A percentile compares a stretch with the other conserved stretches of the same genome.
phyloP scores from a whole-genome alignment of 2,329 filamentous ascomycete genomes.

The Fusarium sp. region DNA sequence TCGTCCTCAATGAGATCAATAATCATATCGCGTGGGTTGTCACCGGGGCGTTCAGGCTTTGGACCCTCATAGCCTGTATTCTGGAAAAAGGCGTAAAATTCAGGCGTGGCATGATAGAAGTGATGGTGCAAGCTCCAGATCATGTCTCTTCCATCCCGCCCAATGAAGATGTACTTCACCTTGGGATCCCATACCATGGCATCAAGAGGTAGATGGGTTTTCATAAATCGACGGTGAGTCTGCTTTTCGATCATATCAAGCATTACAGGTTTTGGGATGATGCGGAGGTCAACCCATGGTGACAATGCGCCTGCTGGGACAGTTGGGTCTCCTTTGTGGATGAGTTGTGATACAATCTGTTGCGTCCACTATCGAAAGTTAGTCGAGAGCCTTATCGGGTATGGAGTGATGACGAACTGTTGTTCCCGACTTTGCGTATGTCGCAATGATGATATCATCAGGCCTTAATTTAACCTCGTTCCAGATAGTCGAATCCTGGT shows the following conservation, averaged over 20 bases:
- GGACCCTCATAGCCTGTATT: background rate
- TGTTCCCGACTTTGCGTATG: conserved; percentile 21
- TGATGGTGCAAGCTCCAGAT: conserved; percentile 22
- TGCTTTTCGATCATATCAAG: conserved; percentile 4
- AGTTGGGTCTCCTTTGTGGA: conserved; percentile 12
- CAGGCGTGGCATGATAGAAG: conserved; percentile 8
- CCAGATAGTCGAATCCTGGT: conserved; percentile 27
- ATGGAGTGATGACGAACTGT: background rate
- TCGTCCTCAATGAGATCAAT: conserved; percentile 9
- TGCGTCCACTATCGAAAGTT: conserved; percentile 3
- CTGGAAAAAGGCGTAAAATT: conserved; percentile 13
- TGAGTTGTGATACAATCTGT: conserved; percentile 18
- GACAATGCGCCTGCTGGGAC: conserved; percentile 2
- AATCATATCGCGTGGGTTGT: conserved; percentile 3
- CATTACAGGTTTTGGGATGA: conserved; percentile 5
- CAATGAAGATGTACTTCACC: conserved; percentile 28
- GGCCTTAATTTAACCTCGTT: conserved; percentile 17
- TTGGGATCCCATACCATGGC: conserved; percentile 3
- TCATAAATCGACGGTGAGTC: conserved; percentile 16
- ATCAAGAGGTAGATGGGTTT: conserved; percentile 17
- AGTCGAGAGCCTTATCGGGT: fast-evolving
- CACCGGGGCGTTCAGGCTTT: background rate
- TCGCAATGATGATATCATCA: conserved; percentile 25
- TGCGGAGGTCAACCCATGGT: conserved; percentile 16
- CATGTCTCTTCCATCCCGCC: conserved; percentile 18